Evolutionary conservation across 1,139 yeast genomes (phyloP).

Genomic region (Taiozyma sp.): DNA sequence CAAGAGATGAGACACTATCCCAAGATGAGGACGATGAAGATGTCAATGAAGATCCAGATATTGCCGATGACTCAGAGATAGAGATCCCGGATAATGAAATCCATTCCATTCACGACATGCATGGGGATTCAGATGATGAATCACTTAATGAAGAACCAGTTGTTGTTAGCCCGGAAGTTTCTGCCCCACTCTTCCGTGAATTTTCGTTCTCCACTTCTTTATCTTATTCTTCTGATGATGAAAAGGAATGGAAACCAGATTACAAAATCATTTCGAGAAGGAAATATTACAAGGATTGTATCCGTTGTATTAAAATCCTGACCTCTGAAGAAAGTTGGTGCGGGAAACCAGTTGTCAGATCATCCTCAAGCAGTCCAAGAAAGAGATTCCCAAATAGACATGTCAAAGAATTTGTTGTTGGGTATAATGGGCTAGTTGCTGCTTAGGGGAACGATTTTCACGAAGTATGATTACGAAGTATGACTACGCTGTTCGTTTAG

Average conservation of each 20-base stretch:
- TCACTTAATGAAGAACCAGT: not conserved
- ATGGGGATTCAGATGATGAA: conserved; percentile 11
- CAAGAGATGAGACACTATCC: not conserved
- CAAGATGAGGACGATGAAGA: conserved; percentile 3
- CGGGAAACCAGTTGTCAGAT: conserved; percentile 41
- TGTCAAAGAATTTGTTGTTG: conserved; percentile 14
- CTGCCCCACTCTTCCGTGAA: conserved; percentile 2
- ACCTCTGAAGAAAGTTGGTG: conserved; percentile 50
- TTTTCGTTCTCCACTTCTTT: conserved; percentile 5
- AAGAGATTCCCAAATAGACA: conserved; percentile 7
- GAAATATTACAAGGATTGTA: conserved; percentile 45
- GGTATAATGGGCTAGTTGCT: conserved; percentile 14
- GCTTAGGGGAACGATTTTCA: not conserved
- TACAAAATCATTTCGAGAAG: conserved; percentile 36
- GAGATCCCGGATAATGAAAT: conserved; percentile 19
- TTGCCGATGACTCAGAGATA: conserved; percentile 4
- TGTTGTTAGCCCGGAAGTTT: too few species aligned
- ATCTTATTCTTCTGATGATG: not conserved
- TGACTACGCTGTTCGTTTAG: not conserved
- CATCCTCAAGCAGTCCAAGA: conserved; percentile 24
- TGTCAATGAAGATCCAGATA: conserved; percentile 5
- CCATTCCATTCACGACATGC: conserved; percentile 9
- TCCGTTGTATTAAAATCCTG: conserved; percentile 53
- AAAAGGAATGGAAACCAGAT: conserved; percentile 44
- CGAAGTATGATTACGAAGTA: not conserved